These are phyloP conservation scores for Cryptococcus wingfieldii DNA, from an alignment of 1,284 basidiomycete genomes.

Conservation along the genomic window DNA sequence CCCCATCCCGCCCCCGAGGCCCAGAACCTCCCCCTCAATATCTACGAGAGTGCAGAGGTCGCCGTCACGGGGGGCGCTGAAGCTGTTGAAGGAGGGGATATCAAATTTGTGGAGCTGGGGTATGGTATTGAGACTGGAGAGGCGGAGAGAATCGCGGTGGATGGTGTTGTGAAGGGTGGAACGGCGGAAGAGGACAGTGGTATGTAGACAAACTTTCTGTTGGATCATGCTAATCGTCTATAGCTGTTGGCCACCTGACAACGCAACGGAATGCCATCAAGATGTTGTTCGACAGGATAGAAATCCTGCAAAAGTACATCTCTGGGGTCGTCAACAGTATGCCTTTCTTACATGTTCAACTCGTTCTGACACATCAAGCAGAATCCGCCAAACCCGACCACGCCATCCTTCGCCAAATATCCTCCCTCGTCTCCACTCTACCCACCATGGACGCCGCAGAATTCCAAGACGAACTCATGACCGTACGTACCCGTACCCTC, in stretches of 20 bases:
- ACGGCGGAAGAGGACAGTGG: slow-evolving; percentile 54
- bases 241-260: slow-evolving; percentile 83
- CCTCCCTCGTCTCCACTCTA: slow-evolving; percentile 77
- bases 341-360: slow-evolving; percentile 16
- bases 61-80: slow-evolving; percentile 56
- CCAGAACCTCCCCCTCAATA: slow-evolving; percentile 73
- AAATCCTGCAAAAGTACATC: slow-evolving; percentile 77
- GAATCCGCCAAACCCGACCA: slow-evolving; percentile 69
- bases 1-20: slow-evolving; percentile 30
- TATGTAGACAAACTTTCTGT: slow-evolving; percentile 21
- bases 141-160: slow-evolving; percentile 95
- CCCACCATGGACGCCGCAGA: slow-evolving; percentile 74
- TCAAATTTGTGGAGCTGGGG: slow-evolving; percentile 66
- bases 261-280: slow-evolving; percentile 91
- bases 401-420: slow-evolving; percentile 73
- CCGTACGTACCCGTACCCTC: slow-evolving; percentile 55
- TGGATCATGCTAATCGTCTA: not conserved
- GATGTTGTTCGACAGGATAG: slow-evolving; percentile 89
- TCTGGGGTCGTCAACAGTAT: slow-evolving; percentile 66
- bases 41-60: slow-evolving; percentile 59
- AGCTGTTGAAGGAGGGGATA: slow-evolving; percentile 59
- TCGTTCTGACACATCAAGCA: slow-evolving; percentile 34
- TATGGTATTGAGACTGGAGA: slow-evolving; percentile 86
- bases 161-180: slow-evolving; percentile 85
- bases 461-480: slow-evolving; percentile 80